Evolutionary conservation across 2,329 filamentous ascomycete genomes (phyloP).

Genomic region (Pseudohalonectria lignicola): DNA sequence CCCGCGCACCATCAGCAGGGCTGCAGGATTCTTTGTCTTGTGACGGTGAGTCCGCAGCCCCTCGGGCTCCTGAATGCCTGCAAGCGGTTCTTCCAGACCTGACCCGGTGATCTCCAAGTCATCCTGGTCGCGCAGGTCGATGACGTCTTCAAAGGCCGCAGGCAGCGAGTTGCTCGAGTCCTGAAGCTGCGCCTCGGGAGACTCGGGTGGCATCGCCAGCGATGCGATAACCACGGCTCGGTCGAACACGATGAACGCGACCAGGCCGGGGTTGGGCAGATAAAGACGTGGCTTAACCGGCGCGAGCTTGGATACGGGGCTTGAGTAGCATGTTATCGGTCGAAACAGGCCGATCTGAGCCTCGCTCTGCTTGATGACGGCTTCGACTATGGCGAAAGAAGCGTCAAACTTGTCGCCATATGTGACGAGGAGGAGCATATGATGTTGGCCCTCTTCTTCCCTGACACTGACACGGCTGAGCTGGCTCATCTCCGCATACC

Average conservation of each 20-base stretch:
- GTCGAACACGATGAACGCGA: constrained; percentile 74
- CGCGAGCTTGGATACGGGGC: constrained; percentile 31
- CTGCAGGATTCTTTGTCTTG: constrained; percentile 50
- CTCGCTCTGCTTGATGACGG: constrained; percentile 44
- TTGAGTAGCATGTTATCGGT: constrained; percentile 54
- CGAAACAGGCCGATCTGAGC: constrained; percentile 54
- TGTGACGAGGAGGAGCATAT: constrained; percentile 51
- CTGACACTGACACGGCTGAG: constrained; percentile 37
- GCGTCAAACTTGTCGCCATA: constrained; percentile 39
- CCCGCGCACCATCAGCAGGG: constrained; percentile 51
- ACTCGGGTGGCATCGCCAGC: constrained; percentile 53
- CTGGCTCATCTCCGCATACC: constrained; percentile 37
- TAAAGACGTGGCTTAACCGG: constrained; percentile 53
- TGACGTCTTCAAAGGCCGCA: constrained; percentile 70
- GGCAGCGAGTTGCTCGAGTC: constrained; percentile 49
- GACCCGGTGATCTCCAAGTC: constrained; percentile 53
- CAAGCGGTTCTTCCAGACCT: constrained; percentile 49
- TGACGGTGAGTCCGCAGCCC: constrained; percentile 38
- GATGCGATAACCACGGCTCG: constrained; percentile 70
- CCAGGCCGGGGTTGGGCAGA: constrained; percentile 66
- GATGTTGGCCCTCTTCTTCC: constrained; percentile 40
- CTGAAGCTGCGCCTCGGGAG: constrained; percentile 66
- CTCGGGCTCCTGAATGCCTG: constrained; percentile 24
- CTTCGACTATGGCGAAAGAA: constrained; percentile 67
- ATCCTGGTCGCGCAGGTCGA: constrained; percentile 63